phyloP scores from a whole-genome alignment of 768 basidiomycete genomes.

The Rhodocollybia butyracea region DNA sequence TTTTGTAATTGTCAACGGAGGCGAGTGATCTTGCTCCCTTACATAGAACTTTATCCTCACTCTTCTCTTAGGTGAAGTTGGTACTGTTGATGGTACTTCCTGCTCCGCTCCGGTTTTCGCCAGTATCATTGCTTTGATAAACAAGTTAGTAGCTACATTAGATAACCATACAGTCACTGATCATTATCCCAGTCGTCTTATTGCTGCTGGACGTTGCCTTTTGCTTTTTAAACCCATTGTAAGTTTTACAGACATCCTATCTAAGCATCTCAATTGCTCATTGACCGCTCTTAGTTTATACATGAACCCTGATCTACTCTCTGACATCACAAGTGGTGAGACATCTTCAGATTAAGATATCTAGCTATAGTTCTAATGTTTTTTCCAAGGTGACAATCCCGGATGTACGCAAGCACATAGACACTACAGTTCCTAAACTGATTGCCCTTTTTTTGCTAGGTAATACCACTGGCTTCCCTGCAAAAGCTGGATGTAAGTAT shows the following conservation, averaged over 20 bases:
- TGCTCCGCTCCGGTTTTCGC: conserved; percentile 46
- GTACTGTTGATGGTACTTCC: conserved; percentile 47
- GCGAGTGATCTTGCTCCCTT: conserved; percentile 12
- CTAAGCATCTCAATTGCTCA: not conserved
- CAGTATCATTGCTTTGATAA: conserved; percentile 41
- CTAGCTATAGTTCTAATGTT: no score
- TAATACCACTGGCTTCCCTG: no score
- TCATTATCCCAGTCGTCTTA: no score
- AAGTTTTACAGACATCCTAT: not conserved
- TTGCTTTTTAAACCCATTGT: conserved; percentile 35
- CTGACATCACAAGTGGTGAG: conserved; percentile 43
- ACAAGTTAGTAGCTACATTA: no score
- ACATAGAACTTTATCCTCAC: conserved; percentile 13
- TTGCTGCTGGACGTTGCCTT: conserved; percentile 25
- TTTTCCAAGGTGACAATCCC: conserved; percentile 28
- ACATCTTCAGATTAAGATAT: no score
- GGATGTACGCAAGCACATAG: no score
- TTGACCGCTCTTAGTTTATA: conserved; percentile 24
- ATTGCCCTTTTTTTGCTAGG: no score
- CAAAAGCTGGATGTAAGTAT: no score
- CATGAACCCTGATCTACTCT: conserved; percentile 26
- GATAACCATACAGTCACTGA: no score
- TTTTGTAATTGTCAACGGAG: conserved; percentile 14
- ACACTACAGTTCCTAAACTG: no score
- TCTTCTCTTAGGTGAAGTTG: conserved; percentile 9